Evolutionary conservation across 2,329 filamentous ascomycete species (phyloP).

Genomic region (Fusarium tricinctum): DNA sequence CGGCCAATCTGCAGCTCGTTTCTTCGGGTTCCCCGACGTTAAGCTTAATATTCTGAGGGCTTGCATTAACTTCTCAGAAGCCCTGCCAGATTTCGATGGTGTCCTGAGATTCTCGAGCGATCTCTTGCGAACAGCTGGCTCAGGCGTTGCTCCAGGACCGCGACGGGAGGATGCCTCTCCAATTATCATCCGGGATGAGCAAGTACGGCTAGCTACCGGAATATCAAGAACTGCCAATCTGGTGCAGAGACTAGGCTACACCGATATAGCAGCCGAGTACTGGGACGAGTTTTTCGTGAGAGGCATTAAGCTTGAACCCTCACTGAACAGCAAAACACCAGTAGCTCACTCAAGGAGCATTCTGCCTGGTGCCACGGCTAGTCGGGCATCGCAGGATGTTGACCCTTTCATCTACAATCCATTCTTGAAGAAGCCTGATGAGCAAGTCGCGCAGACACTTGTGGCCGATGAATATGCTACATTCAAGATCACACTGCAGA

Average conservation of each 20-base stretch:
- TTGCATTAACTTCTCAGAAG: slow-evolving; percentile 95
- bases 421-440: slow-evolving; percentile 78
- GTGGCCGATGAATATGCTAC: slow-evolving; percentile 83
- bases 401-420: slow-evolving; percentile 97
- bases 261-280: slow-evolving; percentile 82
- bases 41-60: slow-evolving; percentile 89
- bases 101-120: slow-evolving; percentile 91
- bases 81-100: slow-evolving; percentile 89
- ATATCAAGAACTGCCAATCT: slow-evolving; percentile 86
- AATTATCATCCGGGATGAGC: slow-evolving; percentile 83
- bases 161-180: slow-evolving; percentile 78
- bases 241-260: slow-evolving; percentile 80
- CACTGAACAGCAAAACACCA: slow-evolving; percentile 71
- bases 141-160: slow-evolving; percentile 80
- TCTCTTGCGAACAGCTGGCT: slow-evolving; percentile 84
- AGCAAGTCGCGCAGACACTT: slow-evolving; percentile 75
- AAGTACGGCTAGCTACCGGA: slow-evolving; percentile 85
- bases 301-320: slow-evolving; percentile 77
- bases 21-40: slow-evolving; percentile 82
- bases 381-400: slow-evolving; percentile 70
- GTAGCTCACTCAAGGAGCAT: slow-evolving; percentile 73
- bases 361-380: slow-evolving; percentile 64
- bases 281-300: slow-evolving; percentile 97
- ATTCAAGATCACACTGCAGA: slow-evolving; percentile 89
- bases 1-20: slow-evolving; percentile 68